phyloP scores from a whole-genome alignment of 176 grass and related monocot species.

The Saccharum spontaneum region DNA sequence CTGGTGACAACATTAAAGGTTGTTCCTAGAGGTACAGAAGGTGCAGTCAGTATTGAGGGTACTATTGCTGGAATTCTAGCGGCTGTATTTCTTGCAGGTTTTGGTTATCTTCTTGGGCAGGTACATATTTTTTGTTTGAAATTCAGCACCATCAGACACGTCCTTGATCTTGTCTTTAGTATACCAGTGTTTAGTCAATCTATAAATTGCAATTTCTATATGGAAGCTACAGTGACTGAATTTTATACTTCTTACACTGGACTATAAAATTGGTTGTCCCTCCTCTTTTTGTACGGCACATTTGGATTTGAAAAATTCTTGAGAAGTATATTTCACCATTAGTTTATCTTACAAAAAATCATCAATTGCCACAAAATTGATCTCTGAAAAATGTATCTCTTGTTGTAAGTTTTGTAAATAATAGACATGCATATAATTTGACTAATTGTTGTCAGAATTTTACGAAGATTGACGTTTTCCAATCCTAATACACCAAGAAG shows the following conservation, averaged over 20 bases:
- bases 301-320: background rate
- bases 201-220: constrained; percentile 3
- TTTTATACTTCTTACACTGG: background rate
- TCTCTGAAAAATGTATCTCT: background rate
- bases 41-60: constrained; percentile 86
- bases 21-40: constrained; percentile 89
- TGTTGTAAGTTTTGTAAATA: background rate
- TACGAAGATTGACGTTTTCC: background rate
- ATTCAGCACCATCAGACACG: background rate
- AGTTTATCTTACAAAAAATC: background rate
- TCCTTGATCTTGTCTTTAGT: background rate
- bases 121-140: constrained; percentile 35
- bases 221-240: background rate
- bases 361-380: background rate
- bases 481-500: background rate
- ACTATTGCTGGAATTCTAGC: constrained; percentile 81
- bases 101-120: constrained; percentile 77
- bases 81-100: constrained; percentile 58
- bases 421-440: background rate
- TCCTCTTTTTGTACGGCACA: background rate
- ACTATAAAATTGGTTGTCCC: background rate
- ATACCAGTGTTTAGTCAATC: background rate
- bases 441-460: background rate
- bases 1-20: constrained; percentile 87
- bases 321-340: background rate